Conservation (phyloP, 2,329 filamentous ascomycete species). For the Colletotrichum gigasporum region DNA sequence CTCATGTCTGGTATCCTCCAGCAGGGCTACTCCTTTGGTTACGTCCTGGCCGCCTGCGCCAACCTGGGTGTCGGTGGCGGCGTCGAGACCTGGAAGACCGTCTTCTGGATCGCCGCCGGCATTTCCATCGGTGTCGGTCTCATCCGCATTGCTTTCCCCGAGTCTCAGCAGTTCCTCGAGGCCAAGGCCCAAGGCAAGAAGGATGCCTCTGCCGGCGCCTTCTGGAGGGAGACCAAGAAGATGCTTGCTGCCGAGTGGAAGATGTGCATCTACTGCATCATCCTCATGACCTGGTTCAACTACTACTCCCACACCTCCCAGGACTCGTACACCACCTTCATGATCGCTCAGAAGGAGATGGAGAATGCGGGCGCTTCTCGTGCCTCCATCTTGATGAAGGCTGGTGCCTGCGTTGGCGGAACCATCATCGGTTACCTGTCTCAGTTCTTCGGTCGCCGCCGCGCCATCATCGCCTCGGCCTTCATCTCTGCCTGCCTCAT, state of each 20-base stretch:
- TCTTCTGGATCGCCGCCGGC: constrained; percentile 76
- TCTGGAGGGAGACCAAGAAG: constrained; percentile 74
- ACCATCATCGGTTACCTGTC: constrained; percentile 78
- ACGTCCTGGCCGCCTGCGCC: constrained; percentile 79
- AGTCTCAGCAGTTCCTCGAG: constrained; percentile 79
- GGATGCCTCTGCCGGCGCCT: constrained; percentile 55
- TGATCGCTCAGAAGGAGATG: constrained; percentile 77
- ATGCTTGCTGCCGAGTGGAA: constrained; percentile 79
- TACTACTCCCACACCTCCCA: constrained; percentile 83
- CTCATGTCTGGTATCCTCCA: constrained; percentile 86
- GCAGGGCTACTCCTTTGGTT: constrained; percentile 83
- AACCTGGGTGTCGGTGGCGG: constrained; percentile 77
- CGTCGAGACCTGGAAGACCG: constrained; percentile 75
- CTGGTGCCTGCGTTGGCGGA: constrained; percentile 78
- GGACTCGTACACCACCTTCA: constrained; percentile 84
- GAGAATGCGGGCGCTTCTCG: constrained; percentile 70
- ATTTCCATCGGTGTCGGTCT: constrained; percentile 75
- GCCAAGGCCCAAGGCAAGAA: constrained; percentile 67
- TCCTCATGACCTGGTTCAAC: constrained; percentile 83
- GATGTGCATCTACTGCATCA: constrained; percentile 79
- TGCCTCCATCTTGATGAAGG: constrained; percentile 86
- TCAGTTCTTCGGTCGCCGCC: constrained; percentile 78
- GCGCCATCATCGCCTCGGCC: constrained; percentile 70
- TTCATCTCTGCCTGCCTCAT: constrained; percentile 70
- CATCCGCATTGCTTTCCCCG: constrained; percentile 74